Evolutionary conservation across 148 eudicot genomes (phyloP).

Genomic region (Rhododendron kiyosumense): DNA sequence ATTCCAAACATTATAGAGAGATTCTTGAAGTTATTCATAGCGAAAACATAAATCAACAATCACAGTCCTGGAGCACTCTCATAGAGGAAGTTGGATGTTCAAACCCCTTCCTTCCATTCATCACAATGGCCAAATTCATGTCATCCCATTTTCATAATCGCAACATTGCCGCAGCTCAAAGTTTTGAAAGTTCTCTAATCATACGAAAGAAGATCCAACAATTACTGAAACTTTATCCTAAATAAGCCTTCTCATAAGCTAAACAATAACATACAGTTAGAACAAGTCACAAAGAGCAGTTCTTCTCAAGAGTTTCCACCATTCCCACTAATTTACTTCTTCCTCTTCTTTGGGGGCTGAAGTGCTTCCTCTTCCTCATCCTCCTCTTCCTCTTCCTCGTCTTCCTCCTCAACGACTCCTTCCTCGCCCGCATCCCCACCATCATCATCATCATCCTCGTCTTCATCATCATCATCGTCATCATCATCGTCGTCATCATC

Average conservation of each 20-base stretch:
- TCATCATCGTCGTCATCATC: constrained; percentile 12
- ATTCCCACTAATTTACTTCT: constrained; percentile 17
- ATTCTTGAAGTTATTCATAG: too few relatives aligned
- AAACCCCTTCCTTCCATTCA: not conserved
- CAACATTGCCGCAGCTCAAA: not conserved
- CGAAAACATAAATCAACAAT: not conserved
- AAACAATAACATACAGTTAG: constrained; percentile 7
- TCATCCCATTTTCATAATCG: constrained; percentile 4
- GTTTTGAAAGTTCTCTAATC: constrained; percentile 1
- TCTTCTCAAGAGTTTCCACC: not conserved
- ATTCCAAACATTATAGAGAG: not conserved
- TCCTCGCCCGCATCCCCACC: constrained; percentile 12
- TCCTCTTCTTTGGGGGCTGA: constrained; percentile 37
- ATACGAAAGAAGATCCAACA: not conserved
- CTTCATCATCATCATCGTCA: constrained; percentile 7
- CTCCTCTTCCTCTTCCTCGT: constrained; percentile 20
- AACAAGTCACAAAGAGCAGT: not conserved
- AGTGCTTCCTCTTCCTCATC: constrained; percentile 29
- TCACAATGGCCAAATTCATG: not conserved
- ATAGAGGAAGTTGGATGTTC: not conserved
- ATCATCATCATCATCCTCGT: constrained; percentile 3
- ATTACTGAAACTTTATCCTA: constrained; percentile 4
- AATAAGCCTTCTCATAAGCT: constrained; percentile 1
- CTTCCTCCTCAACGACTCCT: constrained; percentile 19
- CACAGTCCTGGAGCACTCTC: not conserved